Percentiles rank a stretch among this genome's conserved stretches.
Conservation (phyloP, 1,284 basidiomycete species). For the Trametes hirsuta region DNA sequence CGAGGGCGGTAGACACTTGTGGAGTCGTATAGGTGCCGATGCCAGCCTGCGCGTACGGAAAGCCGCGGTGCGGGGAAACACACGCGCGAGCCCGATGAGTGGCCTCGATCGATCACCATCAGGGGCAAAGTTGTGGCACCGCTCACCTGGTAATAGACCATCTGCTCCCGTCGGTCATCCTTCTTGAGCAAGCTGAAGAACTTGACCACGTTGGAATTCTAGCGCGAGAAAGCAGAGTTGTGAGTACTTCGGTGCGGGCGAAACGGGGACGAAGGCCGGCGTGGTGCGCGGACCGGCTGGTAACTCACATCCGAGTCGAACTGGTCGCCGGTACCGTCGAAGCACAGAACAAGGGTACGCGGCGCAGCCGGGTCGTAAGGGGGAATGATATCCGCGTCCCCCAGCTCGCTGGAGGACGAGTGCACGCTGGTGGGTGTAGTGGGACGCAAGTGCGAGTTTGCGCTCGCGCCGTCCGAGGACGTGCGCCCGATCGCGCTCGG, state of each 20-base stretch:
- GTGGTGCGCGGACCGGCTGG: background rate
- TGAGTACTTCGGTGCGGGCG: background rate
- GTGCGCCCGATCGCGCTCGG: background rate
- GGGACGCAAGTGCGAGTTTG: conserved; percentile 13
- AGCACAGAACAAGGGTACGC: conserved; percentile 55
- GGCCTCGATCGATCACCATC: conserved; percentile 16
- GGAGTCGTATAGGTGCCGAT: conserved; percentile 59
- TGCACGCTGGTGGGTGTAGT: conserved; percentile 24
- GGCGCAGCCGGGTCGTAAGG: conserved; percentile 32
- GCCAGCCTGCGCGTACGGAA: conserved; percentile 42
- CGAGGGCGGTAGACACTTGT: conserved; percentile 45
- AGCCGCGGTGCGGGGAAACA: background rate
- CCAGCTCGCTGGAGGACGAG: conserved; percentile 22
- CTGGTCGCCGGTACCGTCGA: conserved; percentile 61
- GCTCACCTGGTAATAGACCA: conserved; percentile 66
- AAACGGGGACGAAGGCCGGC: background rate
- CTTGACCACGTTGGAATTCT: conserved; percentile 66
- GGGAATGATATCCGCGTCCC: conserved; percentile 35
- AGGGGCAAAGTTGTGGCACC: background rate
- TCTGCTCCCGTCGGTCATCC: conserved; percentile 50
- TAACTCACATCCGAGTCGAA: conserved; percentile 54
- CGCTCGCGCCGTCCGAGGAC: conserved; percentile 9
- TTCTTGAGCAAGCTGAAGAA: conserved; percentile 60
- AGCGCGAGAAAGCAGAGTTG: conserved; percentile 17
- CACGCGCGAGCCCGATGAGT: background rate